Evolutionary conservation across 2,329 filamentous ascomycete genomes (phyloP), one percentile per base, ranked within the genome.

Genomic region (Fusarium hostae): DNA sequence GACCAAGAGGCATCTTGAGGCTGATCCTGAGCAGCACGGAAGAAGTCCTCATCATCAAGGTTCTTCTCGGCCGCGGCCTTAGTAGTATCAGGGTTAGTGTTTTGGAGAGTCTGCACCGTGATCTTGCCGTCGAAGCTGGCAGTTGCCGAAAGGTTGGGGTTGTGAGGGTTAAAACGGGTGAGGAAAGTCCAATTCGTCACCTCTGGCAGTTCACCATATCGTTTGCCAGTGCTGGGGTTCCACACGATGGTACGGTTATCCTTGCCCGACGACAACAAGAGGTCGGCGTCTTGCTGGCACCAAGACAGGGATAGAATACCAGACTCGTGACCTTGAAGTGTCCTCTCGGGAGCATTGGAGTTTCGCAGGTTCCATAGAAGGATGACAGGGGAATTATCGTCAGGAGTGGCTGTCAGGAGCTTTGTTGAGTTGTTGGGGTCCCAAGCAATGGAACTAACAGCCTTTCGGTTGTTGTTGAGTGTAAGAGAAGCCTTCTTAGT

Each of bases 151-250:
- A 99, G 86, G 78, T 91, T 93, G 15, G 96, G 95, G 81, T 99
- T 97, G 75, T 93, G 91, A 34, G 96, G 96, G 80, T 97, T 95
- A 88, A 97, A 98, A 69, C 92, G 89, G 9, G 96, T 97, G 79
- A 95, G 91, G 85, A 99, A 99, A 9, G 95, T 97, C 95, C 96
- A 99, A 82, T 98, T 99, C n/a, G 95, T 98, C 59, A 97, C 95
- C 77, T 98, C 94, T 8, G 95, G 95, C 78, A 98, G 95, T 82
- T 98, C 95, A 72, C 97, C 96, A 71, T 94, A 92, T 16, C 89
- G 87, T 79, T 96, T 90, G 58, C 95, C 95, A 5, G 92, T 97
- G 78, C 96, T 93, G 2, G 96, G 94, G 81, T 98, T 98, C 96
- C 97, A 99, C 68, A 96, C 91, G 67, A 99, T 88, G 4, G 95